Evolutionary conservation across 2,329 filamentous ascomycete genomes (phyloP), one percentile per base, ranked within the genome.

Genomic region (Venturia asperata): DNA sequence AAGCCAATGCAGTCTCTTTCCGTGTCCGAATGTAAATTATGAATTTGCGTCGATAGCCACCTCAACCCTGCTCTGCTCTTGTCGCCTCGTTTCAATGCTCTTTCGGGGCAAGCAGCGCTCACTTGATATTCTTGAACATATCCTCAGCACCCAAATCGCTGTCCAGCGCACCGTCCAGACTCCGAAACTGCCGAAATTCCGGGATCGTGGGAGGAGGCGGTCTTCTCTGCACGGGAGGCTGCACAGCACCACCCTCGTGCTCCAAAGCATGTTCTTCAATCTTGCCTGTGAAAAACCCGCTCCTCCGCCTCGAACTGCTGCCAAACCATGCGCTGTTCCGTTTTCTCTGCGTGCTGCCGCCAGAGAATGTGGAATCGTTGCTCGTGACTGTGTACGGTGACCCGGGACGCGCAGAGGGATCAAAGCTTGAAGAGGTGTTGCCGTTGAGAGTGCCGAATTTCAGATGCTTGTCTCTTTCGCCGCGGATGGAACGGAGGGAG

Each of bases 51-150:
- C 27, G 19, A 21, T 58, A 19, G 24, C 27, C n/a, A n/a, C n/a
- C n/a, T n/a, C 27, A 58, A n/a, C 30, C 5, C 52, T n/a, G 17
- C 17, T 56, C 52, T 37, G 37, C 19, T 37, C 52, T 5, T 58
- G 15, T 19, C 30, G 30, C 27, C 52, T 24, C 47, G 47, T 15
- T 27, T 21, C 21, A 52, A 58, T 9, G 30, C 13, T 56, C 17
- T 37, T 17, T 34, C 47, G 21, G 10, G 6, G 24, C 19, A 30
- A 30, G 24, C 30, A 10, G 11, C 15, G 30, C 52, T 65, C 65
- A 76, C 65, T 74, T 73, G 67, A 77, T 77, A 70, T 76, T 70
- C 67, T 76, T 76, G 69, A 77, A 77, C 72, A 77, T 70, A 68
- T 76, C 74, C 55, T 76, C 75, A 9, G 70, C 75, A 11, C 71